A percentile compares a stretch with the other conserved stretches of the same genome.
phyloP scores from a whole-genome alignment of 202 grass and related monocot genomes.

The Musa balbisiana region DNA sequence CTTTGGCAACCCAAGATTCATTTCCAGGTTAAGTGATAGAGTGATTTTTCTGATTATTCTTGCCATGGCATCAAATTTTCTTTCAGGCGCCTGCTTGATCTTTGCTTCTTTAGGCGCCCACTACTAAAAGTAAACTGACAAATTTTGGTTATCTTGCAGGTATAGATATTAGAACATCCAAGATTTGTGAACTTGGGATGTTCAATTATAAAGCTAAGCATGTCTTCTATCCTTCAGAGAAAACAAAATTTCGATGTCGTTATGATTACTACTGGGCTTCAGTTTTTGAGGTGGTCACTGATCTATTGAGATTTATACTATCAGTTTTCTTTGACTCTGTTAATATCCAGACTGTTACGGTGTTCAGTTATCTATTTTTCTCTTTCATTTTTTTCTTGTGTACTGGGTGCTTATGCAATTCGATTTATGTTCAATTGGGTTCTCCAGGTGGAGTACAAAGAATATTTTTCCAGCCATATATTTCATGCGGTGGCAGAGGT shows the following conservation, averaged over 20 bases:
- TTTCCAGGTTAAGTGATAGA: no score
- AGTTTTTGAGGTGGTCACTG: constrained; percentile 62
- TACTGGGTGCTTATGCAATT: no score
- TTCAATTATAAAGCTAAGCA: constrained; percentile 92
- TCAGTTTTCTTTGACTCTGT: constrained; percentile 18
- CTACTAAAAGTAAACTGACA: constrained; percentile 16
- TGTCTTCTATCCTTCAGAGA: constrained; percentile 62
- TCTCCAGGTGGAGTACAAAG: constrained; percentile 81
- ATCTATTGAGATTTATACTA: constrained; percentile 8
- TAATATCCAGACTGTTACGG: not conserved
- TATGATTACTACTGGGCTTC: constrained; percentile 98
- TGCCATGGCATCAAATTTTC: no score
- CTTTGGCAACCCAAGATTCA: no score
- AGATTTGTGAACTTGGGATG: constrained; percentile 73
- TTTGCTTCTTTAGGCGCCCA: not conserved
- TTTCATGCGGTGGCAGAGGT: constrained; percentile 75
- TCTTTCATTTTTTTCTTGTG: not conserved
- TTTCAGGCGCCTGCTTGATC: no score
- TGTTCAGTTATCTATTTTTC: not conserved
- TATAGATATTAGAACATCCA: constrained; percentile 77
- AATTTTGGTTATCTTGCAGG: constrained; percentile 37
- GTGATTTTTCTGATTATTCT: no score
- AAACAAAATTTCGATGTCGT: constrained; percentile 62
- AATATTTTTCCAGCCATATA: constrained; percentile 91
- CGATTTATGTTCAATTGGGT: no score